Percentiles rank a stretch among this genome's conserved stretches.
These are phyloP conservation scores for Penicillium psychrosexuale DNA, from an alignment of 2,329 filamentous ascomycete species.

Conservation along the genomic window DNA sequence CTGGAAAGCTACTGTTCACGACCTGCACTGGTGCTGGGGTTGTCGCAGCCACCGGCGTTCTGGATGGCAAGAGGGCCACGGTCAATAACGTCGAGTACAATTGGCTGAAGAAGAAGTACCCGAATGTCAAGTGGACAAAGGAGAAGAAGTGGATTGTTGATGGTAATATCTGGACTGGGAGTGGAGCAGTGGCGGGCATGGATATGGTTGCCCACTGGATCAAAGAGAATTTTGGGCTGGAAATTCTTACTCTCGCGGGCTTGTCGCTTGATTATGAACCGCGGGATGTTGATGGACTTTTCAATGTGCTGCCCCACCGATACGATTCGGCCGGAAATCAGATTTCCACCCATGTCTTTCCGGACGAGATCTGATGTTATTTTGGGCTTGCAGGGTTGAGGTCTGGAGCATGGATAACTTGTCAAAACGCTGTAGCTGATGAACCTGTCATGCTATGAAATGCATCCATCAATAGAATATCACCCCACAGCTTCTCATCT, in stretches of 20 bases:
- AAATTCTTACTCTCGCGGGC: constrained; percentile 14
- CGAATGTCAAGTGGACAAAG: constrained; percentile 16
- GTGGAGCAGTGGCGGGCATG: constrained; percentile 48
- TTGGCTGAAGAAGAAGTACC: neutral
- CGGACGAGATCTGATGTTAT: neutral
- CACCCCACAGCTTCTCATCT: constrained; percentile 7
- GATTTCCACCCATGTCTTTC: constrained; percentile 26
- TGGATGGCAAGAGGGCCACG: neutral
- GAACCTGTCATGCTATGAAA: constrained; percentile 1
- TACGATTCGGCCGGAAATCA: constrained; percentile 31
- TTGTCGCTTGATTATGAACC: neutral
- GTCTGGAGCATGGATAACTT: neutral
- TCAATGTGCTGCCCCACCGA: constrained; percentile 27
- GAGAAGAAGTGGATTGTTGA: constrained; percentile 48
- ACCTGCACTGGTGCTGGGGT: neutral
- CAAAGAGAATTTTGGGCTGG: constrained; percentile 34
- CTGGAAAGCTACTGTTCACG: neutral
- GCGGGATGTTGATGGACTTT: constrained; percentile 30
- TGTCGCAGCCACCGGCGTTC: neutral
- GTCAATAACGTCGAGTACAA: neutral
- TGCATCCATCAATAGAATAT: constrained; percentile 6
- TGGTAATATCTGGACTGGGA: constrained; percentile 49
- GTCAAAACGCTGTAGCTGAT: constrained; percentile 1
- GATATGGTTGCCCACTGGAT: constrained; percentile 46
- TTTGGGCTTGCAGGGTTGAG: neutral